phyloP scores from a whole-genome alignment of 2,329 filamentous ascomycete genomes.

The Fusarium virguliforme region DNA sequence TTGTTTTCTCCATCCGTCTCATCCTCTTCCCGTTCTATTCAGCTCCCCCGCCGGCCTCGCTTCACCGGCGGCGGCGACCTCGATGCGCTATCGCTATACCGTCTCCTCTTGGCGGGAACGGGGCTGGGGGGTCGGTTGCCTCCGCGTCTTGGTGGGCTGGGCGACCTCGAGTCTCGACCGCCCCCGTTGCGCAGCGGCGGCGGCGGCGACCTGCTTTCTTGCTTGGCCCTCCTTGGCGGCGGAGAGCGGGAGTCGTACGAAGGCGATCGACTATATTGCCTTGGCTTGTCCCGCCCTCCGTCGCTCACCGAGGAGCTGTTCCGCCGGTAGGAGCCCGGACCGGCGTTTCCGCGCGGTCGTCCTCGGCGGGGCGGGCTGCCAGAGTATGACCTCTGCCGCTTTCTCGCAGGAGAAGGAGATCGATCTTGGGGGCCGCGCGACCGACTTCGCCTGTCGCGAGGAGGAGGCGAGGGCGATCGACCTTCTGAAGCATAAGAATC shows the following conservation, averaged over 20 bases:
- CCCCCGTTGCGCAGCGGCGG: constrained; percentile 43
- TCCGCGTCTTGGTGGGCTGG: constrained; percentile 42
- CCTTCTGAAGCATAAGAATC: constrained; percentile 45
- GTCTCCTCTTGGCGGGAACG: constrained; percentile 52
- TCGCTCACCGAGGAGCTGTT: constrained; percentile 57
- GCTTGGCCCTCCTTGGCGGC: constrained; percentile 45
- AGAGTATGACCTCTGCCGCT: constrained; percentile 41
- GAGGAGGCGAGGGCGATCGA: constrained; percentile 44
- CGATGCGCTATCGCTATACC: constrained; percentile 54
- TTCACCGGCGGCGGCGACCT: constrained; percentile 55
- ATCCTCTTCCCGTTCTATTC: constrained; percentile 20
- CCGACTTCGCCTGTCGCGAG: constrained; percentile 42
- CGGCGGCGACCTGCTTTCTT: constrained; percentile 40
- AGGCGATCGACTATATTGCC: constrained; percentile 51
- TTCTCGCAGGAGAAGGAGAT: constrained; percentile 45
- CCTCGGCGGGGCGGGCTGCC: constrained; percentile 48
- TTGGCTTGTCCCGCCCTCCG: constrained; percentile 47
- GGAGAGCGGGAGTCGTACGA: constrained; percentile 55
- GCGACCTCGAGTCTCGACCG: constrained; percentile 47
- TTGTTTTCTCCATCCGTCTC: constrained; percentile 4
- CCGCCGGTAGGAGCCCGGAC: constrained; percentile 44
- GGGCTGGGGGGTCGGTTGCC: constrained; percentile 48
- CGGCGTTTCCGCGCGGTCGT: constrained; percentile 41
- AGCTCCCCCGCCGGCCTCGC: constrained; percentile 52
- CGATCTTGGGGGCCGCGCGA: constrained; percentile 47